Evolutionary conservation across 176 grass and related monocot genomes (phyloP), one percentile per base, ranked within the genome.

Genomic region (Elaeis guineensis): DNA sequence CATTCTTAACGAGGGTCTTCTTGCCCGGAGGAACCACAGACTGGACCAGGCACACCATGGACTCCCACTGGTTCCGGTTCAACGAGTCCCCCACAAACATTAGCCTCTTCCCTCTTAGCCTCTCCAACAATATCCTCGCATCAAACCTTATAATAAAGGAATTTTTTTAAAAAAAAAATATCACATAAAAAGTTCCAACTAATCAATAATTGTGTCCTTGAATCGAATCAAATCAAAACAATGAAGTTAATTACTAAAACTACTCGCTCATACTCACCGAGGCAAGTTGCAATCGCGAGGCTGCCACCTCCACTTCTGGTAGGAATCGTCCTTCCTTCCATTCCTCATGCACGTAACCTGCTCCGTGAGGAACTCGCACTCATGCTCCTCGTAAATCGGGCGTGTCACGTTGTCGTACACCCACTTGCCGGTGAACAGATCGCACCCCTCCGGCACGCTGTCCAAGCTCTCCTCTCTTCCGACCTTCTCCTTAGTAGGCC

Each of bases 71-170:
- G 64, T 89, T 89, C 24, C 86, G 74, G 64, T 89, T 89, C 20
- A 89, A 54, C 0, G 86, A 89, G 52, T 89, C 86, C 51, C 86
- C 86, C 55, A 89, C 86, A 75, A 89, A 89, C 86, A 89, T 89
- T 21, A 89, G 55, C 16, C 86, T 76, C 69, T 81, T 89, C 61
- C 83, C 70, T 65, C 86, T 68, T 9, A 89, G 61, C 70, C 76
- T 81, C 70, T 89, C 86, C 23, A 89, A 49, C 49, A 89, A 55
- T 32, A 63, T 17, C 70, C 65, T 77, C 50, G 86, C 81, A 0
- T 89, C 77, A 55, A 89, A 84, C 61, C 86, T 89, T 44, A 44
- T 44, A 44, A 12, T 44, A 44, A 44, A 44, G 11, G 11, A 9
- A 5, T 25, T 25, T 25, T 25, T 25, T 25, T 1, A 39, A 39